Evolutionary conservation across 1,139 yeast species (phyloP), one percentile per base, ranked within the genome.

Genomic region (Blastobotrys proliferans): DNA sequence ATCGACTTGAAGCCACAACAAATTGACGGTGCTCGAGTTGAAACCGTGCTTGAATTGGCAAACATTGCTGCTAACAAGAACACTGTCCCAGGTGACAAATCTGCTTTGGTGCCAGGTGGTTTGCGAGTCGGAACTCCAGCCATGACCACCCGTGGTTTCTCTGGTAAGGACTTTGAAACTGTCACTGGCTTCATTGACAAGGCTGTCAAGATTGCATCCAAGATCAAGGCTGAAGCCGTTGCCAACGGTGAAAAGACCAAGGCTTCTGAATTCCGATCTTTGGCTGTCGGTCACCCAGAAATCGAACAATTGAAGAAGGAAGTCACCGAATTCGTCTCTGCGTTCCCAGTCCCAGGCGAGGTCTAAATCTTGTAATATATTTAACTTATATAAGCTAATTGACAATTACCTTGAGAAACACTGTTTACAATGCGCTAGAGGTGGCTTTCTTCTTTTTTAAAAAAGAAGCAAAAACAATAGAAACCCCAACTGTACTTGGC

Each of bases 71-170:
- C 88, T 62, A 92, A 92, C 77, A 92, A 92, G 73, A 92, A 92
- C 77, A 83, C 98, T 41, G 88, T 92, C 55, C 97, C 98, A 51
- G 97, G 97, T 62, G 98, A 92, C 70, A 88, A 85, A 73, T 86
- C 96, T 40, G 98, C 98, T 49, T 77, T 92, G 53, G 95, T 88
- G 47, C 98, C 98, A 62, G 95, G 95, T 67, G 98, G 98, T 68
- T 81, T 92, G 52, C 86, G 98, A 73, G 83, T 92, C 53, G 98
- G 98, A 64, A 88, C 98, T 33, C 98, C 98, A 55, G 97, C 97
- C 51, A 92, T 92, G 98, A 79, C 97, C 51, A 86, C 97, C 50
- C 85, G 98, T 73, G 98, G 97, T 59, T 78, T 90, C 62, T 83
- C 86, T 54, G 87, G 82, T 64, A 83, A 74, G 52, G 97, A 92